Conservation (phyloP, 2,329 filamentous ascomycete genomes). For the Calonectria pseudoreteaudii region DNA sequence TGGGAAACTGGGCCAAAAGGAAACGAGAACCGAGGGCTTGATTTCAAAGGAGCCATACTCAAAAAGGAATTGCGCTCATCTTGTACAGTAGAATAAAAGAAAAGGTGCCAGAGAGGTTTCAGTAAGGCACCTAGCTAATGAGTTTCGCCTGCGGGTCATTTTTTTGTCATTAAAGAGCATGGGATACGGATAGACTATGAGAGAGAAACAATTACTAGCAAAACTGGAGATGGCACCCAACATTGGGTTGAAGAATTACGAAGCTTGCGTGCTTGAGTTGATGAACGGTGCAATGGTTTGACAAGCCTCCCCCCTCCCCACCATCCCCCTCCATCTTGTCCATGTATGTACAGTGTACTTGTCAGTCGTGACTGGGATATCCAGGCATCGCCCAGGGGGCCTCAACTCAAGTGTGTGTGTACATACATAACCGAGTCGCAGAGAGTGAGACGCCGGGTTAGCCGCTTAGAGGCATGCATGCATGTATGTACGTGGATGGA, state of each 20-base stretch:
- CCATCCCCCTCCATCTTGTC: not conserved
- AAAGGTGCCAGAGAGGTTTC: not conserved
- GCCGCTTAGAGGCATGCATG: conserved; percentile 11
- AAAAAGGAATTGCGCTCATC: conserved; percentile 24
- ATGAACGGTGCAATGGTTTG: not conserved
- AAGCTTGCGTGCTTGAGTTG: not conserved
- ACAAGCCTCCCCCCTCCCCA: no score
- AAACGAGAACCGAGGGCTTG: conserved; percentile 11
- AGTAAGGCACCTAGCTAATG: conserved; percentile 26
- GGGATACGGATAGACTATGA: conserved; percentile 2
- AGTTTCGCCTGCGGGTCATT: conserved; percentile 11
- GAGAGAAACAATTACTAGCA: not conserved
- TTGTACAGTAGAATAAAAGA: conserved; percentile 41
- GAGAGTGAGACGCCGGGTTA: conserved; percentile 1
- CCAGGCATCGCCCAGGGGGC: not conserved
- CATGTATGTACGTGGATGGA: not conserved
- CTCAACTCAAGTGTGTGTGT: not conserved
- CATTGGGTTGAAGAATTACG: not conserved
- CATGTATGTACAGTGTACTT: not conserved
- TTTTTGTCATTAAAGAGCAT: conserved; percentile 4
- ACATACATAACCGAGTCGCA: not conserved
- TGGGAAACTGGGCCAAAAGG: conserved; percentile 26
- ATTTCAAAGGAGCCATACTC: conserved; percentile 22
- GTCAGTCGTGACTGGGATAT: not conserved
- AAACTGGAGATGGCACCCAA: not conserved